A percentile compares a stretch with the other conserved stretches of the same genome.
These are phyloP conservation scores for Arctium lappa DNA, from an alignment of 129 eudicot species.

Conservation along the genomic window DNA sequence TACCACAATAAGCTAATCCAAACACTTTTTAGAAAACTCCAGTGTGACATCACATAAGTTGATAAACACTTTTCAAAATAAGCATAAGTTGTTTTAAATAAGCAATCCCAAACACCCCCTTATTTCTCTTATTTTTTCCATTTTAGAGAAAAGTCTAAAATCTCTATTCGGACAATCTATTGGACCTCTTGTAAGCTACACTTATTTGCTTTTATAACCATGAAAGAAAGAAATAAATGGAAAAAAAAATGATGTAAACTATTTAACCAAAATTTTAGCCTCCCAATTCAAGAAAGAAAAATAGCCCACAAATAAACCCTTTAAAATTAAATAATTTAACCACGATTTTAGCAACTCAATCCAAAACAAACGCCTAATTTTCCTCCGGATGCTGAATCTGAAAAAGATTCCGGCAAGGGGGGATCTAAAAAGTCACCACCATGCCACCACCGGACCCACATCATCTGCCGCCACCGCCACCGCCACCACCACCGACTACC, in stretches of 20 bases:
- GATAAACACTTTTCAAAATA: no score
- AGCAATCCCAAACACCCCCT: no score
- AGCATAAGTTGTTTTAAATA: no score
- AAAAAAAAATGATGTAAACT: neutral
- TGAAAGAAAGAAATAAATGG: no score
- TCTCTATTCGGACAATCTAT: no score
- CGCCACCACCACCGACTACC: conserved; percentile 19
- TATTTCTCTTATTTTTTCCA: no score
- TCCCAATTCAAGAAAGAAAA: conserved; percentile 5
- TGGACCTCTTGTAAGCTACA: no score
- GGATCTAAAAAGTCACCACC: conserved; percentile 31
- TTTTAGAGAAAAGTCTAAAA: no score
- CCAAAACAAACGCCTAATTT: conserved; percentile 16
- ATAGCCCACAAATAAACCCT: conserved; percentile 22
- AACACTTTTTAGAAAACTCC: no score
- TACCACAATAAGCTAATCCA: no score
- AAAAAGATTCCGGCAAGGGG: conserved; percentile 37
- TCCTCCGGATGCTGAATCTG: conserved; percentile 40
- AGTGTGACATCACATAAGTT: no score
- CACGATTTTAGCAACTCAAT: conserved; percentile 15
- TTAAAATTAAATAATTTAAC: conserved; percentile 4
- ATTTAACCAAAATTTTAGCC: conserved; percentile 13
- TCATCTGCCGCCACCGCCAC: conserved; percentile 33
- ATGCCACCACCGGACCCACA: conserved; percentile 19
- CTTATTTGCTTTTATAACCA: no score